phyloP scores from a whole-genome alignment of 1,284 basidiomycete species.

The Cystobasidium slooffiae region DNA sequence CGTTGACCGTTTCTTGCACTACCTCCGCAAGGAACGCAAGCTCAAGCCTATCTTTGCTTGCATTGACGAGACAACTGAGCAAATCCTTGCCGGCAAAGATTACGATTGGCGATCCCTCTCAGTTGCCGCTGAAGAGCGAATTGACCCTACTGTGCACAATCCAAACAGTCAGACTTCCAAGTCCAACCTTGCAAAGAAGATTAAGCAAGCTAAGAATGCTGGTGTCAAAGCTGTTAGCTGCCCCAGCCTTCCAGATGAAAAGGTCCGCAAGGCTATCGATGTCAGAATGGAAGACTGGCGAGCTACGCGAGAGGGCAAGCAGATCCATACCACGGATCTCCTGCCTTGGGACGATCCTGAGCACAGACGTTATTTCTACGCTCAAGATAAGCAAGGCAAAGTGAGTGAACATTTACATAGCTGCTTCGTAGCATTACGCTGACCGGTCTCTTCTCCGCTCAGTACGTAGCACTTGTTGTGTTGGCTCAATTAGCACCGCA shows the following conservation, averaged over 20 bases:
- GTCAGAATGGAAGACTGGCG: conserved; percentile 62
- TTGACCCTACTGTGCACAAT: conserved; percentile 61
- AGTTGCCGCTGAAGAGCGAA: conserved; percentile 63
- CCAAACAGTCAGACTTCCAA: conserved; percentile 59
- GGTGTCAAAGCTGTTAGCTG: conserved; percentile 60
- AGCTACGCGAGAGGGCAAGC: conserved; percentile 61
- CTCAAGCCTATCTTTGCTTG: conserved; percentile 65
- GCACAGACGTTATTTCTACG: conserved; percentile 65
- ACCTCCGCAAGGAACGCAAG: conserved; percentile 57
- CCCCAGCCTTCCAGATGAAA: conserved; percentile 59
- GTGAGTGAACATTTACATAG: no score
- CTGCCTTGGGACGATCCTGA: conserved; percentile 63
- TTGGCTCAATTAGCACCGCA: conserved; percentile 63
- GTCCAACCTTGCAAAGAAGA: conserved; percentile 59
- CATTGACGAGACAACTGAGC: conserved; percentile 61
- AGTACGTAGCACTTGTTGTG: conserved; percentile 62
- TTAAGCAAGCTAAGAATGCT: conserved; percentile 62
- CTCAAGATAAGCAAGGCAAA: conserved; percentile 59
- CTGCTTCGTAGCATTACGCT: no score
- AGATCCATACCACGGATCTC: conserved; percentile 65
- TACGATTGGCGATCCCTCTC: conserved; percentile 63
- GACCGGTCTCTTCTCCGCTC: no score
- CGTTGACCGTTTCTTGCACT: conserved; percentile 59
- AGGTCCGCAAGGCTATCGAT: conserved; percentile 59
- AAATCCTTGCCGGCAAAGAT: conserved; percentile 60